Conservation (phyloP, 768 basidiomycete genomes). For the Clitopilus hobsonii region DNA sequence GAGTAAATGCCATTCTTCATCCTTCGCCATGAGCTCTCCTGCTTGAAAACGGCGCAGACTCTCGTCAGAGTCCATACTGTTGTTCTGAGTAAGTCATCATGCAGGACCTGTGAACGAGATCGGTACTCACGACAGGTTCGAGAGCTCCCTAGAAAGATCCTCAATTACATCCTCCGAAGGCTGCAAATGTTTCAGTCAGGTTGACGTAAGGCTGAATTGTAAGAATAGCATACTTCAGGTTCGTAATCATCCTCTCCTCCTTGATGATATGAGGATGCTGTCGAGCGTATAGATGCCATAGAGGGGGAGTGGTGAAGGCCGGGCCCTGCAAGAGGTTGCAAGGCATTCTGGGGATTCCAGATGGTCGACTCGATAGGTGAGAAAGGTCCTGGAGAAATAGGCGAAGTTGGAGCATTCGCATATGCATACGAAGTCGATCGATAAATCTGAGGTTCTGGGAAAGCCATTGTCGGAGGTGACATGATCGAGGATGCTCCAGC, state of each 20-base stretch:
- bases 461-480: slow-evolving; percentile 20
- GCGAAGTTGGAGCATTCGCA: not conserved
- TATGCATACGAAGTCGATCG: slow-evolving; percentile 35
- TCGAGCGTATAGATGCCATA: slow-evolving; percentile 24
- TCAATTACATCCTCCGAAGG: not conserved
- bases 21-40: slow-evolving; percentile 56
- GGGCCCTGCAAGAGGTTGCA: slow-evolving; percentile 7
- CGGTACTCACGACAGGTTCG: slow-evolving; percentile 33
- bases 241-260: slow-evolving; percentile 28
- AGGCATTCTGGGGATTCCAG: not conserved
- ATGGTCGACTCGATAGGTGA: not conserved
- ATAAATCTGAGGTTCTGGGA: slow-evolving; percentile 51
- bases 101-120: slow-evolving; percentile 8
- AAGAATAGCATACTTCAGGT: slow-evolving; percentile 23
- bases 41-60: slow-evolving; percentile 63
- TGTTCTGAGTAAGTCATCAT: slow-evolving; percentile 14
- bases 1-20: slow-evolving; percentile 81
- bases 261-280: slow-evolving; percentile 30
- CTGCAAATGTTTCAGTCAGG: not conserved
- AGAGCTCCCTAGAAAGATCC: slow-evolving; percentile 23
- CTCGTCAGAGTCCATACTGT: slow-evolving; percentile 60
- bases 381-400: not conserved
- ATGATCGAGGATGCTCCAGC: not conserved
- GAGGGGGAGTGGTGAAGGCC: slow-evolving; percentile 37
- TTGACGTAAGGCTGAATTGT: not conserved